Conservation (phyloP, 2,329 filamentous ascomycete species). For the Penicillium sp. region DNA sequence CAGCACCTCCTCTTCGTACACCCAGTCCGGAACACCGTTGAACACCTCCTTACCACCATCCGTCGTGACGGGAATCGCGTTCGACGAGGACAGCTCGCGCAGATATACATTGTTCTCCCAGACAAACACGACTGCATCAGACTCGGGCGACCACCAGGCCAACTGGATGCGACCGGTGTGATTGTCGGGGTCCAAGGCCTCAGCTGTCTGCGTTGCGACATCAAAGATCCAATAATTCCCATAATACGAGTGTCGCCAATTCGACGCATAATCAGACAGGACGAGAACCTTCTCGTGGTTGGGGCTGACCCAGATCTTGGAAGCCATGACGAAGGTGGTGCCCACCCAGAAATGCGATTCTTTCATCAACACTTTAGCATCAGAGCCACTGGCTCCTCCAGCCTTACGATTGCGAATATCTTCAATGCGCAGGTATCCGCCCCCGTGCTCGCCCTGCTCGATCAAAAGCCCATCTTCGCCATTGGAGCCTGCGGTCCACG, state of each 20-base stretch:
- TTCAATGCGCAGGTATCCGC: slow-evolving; percentile 83
- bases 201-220: slow-evolving; percentile 75
- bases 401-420: slow-evolving; percentile 71
- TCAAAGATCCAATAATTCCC: slow-evolving; percentile 92
- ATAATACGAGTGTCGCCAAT: slow-evolving; percentile 90
- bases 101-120: slow-evolving; percentile 89
- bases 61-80: slow-evolving; percentile 75
- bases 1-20: slow-evolving; percentile 90
- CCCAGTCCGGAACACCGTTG: slow-evolving; percentile 97
- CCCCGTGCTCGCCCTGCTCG: slow-evolving; percentile 64
- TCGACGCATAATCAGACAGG: slow-evolving; percentile 72
- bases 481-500: slow-evolving; percentile 56
- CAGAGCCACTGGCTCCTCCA: slow-evolving; percentile 51
- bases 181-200: slow-evolving; percentile 76
- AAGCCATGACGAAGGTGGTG: slow-evolving; percentile 62
- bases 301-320: slow-evolving; percentile 74
- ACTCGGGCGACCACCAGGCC: slow-evolving; percentile 86
- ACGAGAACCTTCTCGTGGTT: slow-evolving; percentile 86
- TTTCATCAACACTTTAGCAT: slow-evolving; percentile 77
- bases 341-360: slow-evolving; percentile 65
- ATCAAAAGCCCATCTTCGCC: slow-evolving; percentile 79
- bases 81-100: slow-evolving; percentile 66
- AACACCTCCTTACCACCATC: slow-evolving; percentile 90
- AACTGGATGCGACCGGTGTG: slow-evolving; percentile 74
- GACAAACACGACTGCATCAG: slow-evolving; percentile 88